Conservation (phyloP, 164 flowering plant genomes). For the Annona cherimola region DNA sequence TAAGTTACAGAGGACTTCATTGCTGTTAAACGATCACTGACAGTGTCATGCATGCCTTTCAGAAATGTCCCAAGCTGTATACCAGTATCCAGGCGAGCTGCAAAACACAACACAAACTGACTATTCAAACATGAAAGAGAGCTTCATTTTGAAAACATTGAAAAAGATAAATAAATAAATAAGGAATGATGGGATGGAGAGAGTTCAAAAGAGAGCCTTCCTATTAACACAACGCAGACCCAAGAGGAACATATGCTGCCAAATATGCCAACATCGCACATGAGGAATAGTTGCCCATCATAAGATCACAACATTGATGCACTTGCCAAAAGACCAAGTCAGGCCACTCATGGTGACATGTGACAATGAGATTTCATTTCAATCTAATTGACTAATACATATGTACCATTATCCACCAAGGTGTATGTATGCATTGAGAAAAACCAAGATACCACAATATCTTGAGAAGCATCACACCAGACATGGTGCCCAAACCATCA, state of each 20-base stretch:
- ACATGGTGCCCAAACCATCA: background rate
- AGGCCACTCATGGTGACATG: background rate
- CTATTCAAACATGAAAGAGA: background rate
- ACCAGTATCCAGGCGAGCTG: constrained; percentile 71
- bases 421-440: background rate
- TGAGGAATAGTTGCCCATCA: background rate
- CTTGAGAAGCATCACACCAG: background rate
- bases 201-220: background rate
- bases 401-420: background rate
- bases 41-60: constrained; percentile 17
- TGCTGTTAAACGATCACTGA: background rate
- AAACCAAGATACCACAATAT: background rate
- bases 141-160: background rate
- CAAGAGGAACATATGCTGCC: background rate
- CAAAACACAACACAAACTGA: constrained; percentile 4
- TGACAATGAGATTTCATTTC: background rate
- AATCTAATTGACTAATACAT: background rate
- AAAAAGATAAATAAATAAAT: background rate
- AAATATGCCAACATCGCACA: background rate
- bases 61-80: constrained; percentile 92
- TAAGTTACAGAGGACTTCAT: background rate
- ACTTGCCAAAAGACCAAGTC: background rate
- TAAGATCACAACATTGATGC: background rate
- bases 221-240: background rate
- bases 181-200: background rate